Base-by-base conservation (phyloP, 2,329 filamentous ascomycete genomes). In the Pseudocercospora pini-densiflorae region DNA sequence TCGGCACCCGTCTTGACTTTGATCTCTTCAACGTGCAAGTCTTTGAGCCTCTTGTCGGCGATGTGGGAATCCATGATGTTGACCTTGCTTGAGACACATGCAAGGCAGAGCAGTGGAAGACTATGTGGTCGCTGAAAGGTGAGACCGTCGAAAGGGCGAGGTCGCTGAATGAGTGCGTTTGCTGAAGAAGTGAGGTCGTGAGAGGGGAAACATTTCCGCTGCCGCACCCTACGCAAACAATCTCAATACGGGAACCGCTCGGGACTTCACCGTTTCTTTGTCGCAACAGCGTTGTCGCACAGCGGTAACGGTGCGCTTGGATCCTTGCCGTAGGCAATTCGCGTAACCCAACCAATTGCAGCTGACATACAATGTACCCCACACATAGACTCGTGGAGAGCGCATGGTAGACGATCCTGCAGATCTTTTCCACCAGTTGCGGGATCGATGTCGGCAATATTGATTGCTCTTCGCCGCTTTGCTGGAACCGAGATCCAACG, bases 31-130 rank as follows among this genome's bases (percentile, higher is more conserved):
- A 72, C 53, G 49, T 65, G 66, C n/a, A 73, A 62, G 63, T 71
- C 68, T 27, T 70, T 67, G 23, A 73, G 68, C 67, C 68, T 73
- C n/a, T 72, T 63, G 59, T 73, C 70, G 12, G 71, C 71, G 16
- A 71, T 66, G 58, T 68, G 62, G 47, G 67, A 59, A 40, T 69
- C 65, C 67, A 67, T 67, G 59, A 2, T 59, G 43, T 19, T 40
- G 36, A 16, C 36, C 19, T 31, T 6, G 43, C 19, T n/a, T 27
- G 23, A 27, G 16, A 59, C 36, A 45, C 49, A 9, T n/a, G 4
- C 10, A 24, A 62, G 27, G 21, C 24, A 57, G 14, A 7, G 16
- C 24, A 19, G 24, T 54, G 51, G 27, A 47, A 2, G 6, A 21
- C 8, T 47, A 51, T 43, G 51, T 40, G 27, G 27, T 23, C 45